phyloP scores from a whole-genome alignment of 345 rosid genomes.

The Ailanthus altissimus region DNA sequence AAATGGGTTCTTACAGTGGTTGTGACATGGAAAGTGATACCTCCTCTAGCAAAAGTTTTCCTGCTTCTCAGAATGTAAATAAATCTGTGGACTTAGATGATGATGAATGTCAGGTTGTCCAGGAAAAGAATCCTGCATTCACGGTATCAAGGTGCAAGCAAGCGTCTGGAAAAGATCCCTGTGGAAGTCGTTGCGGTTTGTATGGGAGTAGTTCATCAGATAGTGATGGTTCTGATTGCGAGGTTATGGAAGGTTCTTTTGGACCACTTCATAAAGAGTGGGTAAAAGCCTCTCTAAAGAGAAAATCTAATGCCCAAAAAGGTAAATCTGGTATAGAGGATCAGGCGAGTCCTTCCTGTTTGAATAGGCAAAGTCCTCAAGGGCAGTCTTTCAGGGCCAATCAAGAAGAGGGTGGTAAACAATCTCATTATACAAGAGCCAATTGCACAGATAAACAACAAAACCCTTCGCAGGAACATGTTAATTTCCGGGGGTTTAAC shows the following conservation, averaged over 20 bases:
- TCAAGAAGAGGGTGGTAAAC: slow-evolving; percentile 14
- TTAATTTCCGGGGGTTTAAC: not conserved
- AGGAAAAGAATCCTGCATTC: slow-evolving; percentile 40
- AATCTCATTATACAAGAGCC: slow-evolving; percentile 6
- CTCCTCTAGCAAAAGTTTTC: slow-evolving; percentile 37
- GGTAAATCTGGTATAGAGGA: slow-evolving; percentile 32
- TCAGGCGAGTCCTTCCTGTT: slow-evolving; percentile 35
- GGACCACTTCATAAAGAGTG: slow-evolving; percentile 61
- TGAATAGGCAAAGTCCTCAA: slow-evolving; percentile 20
- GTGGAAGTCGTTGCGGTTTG: slow-evolving; percentile 50
- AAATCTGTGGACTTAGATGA: slow-evolving; percentile 31
- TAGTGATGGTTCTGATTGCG: slow-evolving; percentile 69
- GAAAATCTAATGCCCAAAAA: slow-evolving; percentile 35
- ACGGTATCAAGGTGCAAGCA: slow-evolving; percentile 47
- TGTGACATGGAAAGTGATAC: slow-evolving; percentile 38
- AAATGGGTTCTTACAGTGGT: slow-evolving; percentile 26
- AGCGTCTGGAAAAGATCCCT: slow-evolving; percentile 24
- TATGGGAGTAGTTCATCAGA: slow-evolving; percentile 41
- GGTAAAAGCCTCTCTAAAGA: slow-evolving; percentile 57
- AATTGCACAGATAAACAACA: not conserved
- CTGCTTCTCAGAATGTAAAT: slow-evolving; percentile 22
- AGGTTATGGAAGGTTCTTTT: slow-evolving; percentile 61
- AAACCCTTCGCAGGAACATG: slow-evolving; percentile 8
- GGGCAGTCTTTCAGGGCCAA: slow-evolving; percentile 20
- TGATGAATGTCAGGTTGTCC: slow-evolving; percentile 47